Percentiles rank a stretch among this genome's conserved stretches.
phyloP scores from a whole-genome alignment of 1,284 basidiomycete species.

The Veloporphyrellus conicus region DNA sequence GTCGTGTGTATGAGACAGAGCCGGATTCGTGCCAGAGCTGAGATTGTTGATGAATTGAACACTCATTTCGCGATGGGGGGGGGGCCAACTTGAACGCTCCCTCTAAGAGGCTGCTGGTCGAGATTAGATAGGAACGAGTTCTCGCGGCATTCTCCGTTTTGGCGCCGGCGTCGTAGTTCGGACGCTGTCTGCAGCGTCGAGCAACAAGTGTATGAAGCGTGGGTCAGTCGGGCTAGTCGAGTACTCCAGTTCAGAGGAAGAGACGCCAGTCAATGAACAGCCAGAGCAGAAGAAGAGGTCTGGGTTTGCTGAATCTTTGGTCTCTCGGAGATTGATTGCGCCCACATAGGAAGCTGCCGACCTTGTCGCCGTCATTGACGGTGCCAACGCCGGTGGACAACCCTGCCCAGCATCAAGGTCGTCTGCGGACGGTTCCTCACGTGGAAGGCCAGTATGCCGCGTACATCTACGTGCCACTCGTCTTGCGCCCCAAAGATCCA shows the following conservation, averaged over 20 bases:
- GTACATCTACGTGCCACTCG: conserved; percentile 67
- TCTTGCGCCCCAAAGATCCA: conserved; percentile 39
- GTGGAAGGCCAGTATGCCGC: conserved; percentile 77
- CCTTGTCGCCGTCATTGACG: conserved; percentile 48
- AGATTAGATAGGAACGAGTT: conserved; percentile 5
- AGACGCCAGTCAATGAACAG: conserved; percentile 5
- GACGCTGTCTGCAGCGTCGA: background rate
- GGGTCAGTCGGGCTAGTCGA: conserved; percentile 21
- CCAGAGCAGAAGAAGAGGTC: conserved; percentile 31
- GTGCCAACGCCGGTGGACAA: conserved; percentile 52
- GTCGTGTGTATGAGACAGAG: conserved; percentile 33
- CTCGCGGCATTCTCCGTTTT: conserved; percentile 21
- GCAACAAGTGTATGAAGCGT: conserved; percentile 25
- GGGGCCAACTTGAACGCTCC: background rate
- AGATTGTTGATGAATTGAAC: conserved; percentile 73
- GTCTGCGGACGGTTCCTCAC: conserved; percentile 67
- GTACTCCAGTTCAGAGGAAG: conserved; percentile 36
- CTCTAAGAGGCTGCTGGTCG: too few relatives aligned
- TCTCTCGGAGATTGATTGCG: conserved; percentile 13
- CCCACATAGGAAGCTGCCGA: conserved; percentile 53
- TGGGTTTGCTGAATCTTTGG: background rate
- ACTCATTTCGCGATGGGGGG: conserved; percentile 38
- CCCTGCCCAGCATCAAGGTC: conserved; percentile 72
- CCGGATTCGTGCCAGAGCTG: conserved; percentile 31
- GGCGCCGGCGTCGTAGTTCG: background rate